Percentiles rank a stretch among this genome's conserved stretches.
Conservation (phyloP, 495 filamentous ascomycete genomes). For the Xylaria bambusicola region DNA sequence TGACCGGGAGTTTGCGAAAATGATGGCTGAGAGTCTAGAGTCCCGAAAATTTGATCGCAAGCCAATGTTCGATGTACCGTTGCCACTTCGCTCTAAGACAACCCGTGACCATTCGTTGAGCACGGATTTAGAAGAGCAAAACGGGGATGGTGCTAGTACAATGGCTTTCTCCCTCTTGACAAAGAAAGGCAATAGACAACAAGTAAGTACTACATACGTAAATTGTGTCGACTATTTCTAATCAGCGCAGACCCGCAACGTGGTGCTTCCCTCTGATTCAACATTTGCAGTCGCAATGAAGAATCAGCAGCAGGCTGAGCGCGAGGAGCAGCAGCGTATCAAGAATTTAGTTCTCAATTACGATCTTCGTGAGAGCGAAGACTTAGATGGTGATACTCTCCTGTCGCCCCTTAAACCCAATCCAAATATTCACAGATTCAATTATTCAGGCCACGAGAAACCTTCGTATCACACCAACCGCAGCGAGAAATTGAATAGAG, state of each 20-base stretch:
- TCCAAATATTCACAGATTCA: conserved; percentile 47
- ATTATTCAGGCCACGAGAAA: conserved; percentile 51
- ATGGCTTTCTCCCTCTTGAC: conserved; percentile 97
- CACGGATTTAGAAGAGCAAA: conserved; percentile 54
- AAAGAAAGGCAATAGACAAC: conserved; percentile 93
- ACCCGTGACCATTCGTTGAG: conserved; percentile 53
- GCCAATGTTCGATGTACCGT: conserved; percentile 85
- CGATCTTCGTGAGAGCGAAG: conserved; percentile 78
- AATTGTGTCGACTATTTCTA: conserved; percentile 3
- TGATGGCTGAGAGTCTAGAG: conserved; percentile 97
- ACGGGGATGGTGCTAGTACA: conserved; percentile 43
- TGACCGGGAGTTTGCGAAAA: conserved; percentile 95
- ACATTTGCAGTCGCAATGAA: conserved; percentile 95
- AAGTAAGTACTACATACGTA: conserved; percentile 55
- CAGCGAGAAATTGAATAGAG: conserved; percentile 65
- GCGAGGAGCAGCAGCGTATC: conserved; percentile 95
- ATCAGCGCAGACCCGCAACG: conserved; percentile 74
- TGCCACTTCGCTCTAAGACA: conserved; percentile 82
- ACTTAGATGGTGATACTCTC: conserved; percentile 68
- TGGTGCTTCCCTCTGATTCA: conserved; percentile 92
- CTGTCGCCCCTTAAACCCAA: conserved; percentile 35
- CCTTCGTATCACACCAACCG: conserved; percentile 49
- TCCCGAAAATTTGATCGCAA: conserved; percentile 94
- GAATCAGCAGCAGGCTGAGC: conserved; percentile 89
- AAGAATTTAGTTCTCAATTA: conserved; percentile 97